Percentiles rank a stretch among this genome's conserved stretches.
These are phyloP conservation scores for Eucalyptus grandis DNA, from an alignment of 345 rosid species.

Conservation along the genomic window DNA sequence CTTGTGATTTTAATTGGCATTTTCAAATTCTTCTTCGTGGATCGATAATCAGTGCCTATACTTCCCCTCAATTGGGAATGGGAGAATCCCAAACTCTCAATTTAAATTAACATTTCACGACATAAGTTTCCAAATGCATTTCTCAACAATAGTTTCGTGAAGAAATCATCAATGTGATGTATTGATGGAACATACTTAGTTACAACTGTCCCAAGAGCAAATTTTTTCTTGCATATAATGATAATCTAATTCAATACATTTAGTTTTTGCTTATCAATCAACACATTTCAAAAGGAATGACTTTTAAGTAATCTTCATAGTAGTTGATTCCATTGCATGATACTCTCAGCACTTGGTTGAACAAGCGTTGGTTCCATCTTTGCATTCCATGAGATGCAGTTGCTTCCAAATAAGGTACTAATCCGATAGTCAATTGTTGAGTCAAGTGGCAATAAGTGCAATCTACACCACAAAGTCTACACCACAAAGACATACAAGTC, in stretches of 20 bases:
- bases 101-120: no score
- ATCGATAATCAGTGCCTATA: background rate
- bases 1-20: no score
- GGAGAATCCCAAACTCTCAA: background rate
- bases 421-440: no score
- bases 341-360: background rate
- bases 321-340: background rate
- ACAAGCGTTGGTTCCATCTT: background rate
- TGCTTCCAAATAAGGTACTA: background rate
- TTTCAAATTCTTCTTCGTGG: fast-evolving
- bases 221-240: background rate
- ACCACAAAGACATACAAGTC: background rate
- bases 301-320: no score
- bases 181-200: background rate
- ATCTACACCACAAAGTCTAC: background rate
- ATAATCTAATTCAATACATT: background rate
- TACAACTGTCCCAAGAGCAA: background rate
- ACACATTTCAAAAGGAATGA: background rate
- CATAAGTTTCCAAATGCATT: background rate
- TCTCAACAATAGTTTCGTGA: fast-evolving
- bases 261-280: background rate
- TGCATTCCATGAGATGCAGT: background rate
- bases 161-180: background rate
- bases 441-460: background rate
- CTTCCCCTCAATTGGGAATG: background rate